A percentile compares a stretch with the other conserved stretches of the same genome.
Conservation (phyloP, 75 land plant genomes). For the Selaginella moellendorffii region DNA sequence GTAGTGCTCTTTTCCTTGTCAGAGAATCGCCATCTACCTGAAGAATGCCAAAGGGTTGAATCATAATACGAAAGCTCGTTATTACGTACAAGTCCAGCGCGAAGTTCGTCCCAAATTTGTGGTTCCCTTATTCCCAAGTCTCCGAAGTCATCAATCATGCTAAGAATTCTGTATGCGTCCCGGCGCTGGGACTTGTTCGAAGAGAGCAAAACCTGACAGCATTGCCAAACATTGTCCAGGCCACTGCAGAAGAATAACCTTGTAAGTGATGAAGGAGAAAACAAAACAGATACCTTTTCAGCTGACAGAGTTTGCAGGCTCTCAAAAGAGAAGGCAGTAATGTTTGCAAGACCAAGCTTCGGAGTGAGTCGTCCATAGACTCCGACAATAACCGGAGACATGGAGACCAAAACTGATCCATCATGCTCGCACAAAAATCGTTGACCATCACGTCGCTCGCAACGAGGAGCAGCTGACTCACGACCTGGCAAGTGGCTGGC, state of each 20-base stretch:
- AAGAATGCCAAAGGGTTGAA: constrained; percentile 4
- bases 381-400: constrained; percentile 34
- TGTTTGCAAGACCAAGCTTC: constrained; percentile 38
- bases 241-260: constrained; percentile 32
- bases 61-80: background rate
- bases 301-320: constrained; percentile 10
- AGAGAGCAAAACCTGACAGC: constrained; percentile 46
- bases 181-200: constrained; percentile 40
- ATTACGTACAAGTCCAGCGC: constrained; percentile 74
- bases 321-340: constrained; percentile 52
- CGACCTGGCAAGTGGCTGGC: constrained; percentile 36
- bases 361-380: constrained; percentile 26
- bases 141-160: constrained; percentile 32
- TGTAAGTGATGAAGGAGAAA: background rate
- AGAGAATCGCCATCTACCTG: constrained; percentile 69
- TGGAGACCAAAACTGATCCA: constrained; percentile 36
- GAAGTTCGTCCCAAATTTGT: constrained; percentile 70
- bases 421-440: constrained; percentile 33
- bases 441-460: constrained; percentile 19
- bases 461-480: constrained; percentile 33
- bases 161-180: constrained; percentile 52
- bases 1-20: constrained; percentile 59
- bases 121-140: constrained; percentile 32
- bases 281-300: background rate
- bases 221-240: constrained; percentile 43